Evolutionary conservation across 208 protist species (phyloP).

Genomic region (Angomonas deanei): DNA sequence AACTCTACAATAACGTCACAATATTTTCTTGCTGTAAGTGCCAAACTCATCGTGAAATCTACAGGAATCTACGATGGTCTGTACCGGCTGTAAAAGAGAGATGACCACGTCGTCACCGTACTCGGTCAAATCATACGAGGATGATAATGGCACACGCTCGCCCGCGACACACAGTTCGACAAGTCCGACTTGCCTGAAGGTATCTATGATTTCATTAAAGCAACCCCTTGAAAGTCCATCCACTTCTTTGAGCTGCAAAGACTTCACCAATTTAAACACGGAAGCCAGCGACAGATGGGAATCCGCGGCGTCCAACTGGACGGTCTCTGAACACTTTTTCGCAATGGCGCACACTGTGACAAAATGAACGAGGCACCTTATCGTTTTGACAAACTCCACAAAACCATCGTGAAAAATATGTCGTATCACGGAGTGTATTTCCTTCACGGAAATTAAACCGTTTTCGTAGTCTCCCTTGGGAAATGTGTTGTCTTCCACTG

Average conservation of each 20-base stretch:
- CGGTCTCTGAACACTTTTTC: conserved; percentile 62
- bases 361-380: conserved; percentile 62
- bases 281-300: background rate
- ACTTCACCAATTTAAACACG: background rate
- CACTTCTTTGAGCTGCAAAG: background rate
- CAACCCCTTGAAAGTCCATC: conserved; percentile 13
- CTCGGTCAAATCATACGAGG: conserved; percentile 34
- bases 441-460: conserved; percentile 63
- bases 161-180: conserved; percentile 77
- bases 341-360: conserved; percentile 60
- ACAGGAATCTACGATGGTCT: conserved; percentile 77
- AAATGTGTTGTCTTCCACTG: conserved; percentile 19
- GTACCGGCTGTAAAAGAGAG: conserved; percentile 72
- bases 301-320: conserved; percentile 1
- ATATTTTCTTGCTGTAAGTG: background rate
- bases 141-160: conserved; percentile 66
- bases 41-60: conserved; percentile 32
- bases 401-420: conserved; percentile 88
- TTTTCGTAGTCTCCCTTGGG: conserved; percentile 14
- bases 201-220: conserved; percentile 63
- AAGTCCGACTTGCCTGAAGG: conserved; percentile 70
- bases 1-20: too few species aligned
- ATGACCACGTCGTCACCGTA: conserved; percentile 62
- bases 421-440: conserved; percentile 72
- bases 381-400: conserved; percentile 77